Evolutionary conservation across 345 rosid species (phyloP).

Genomic region (Clausena lansium): DNA sequence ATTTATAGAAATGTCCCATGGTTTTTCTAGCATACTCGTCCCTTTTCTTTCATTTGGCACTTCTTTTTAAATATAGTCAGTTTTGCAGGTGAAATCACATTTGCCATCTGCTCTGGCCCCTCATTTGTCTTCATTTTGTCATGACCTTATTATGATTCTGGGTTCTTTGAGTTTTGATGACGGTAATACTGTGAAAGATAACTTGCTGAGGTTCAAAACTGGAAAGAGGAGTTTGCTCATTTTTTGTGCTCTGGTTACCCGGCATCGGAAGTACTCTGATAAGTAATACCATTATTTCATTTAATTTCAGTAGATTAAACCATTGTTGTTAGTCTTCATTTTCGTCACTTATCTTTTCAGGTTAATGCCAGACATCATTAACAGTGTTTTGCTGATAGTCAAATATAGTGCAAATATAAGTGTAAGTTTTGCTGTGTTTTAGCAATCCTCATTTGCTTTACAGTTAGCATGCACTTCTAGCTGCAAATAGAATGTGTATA

Average conservation of each 20-base stretch:
- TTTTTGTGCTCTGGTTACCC: conserved; percentile 65
- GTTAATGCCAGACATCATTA: conserved; percentile 67
- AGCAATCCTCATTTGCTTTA: conserved; percentile 12
- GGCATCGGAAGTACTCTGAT: conserved; percentile 81
- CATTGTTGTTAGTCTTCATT: conserved; percentile 1
- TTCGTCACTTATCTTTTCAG: conserved; percentile 33
- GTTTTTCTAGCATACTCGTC: conserved; percentile 18
- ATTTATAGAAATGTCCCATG: not conserved
- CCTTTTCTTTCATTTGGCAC: conserved; percentile 13
- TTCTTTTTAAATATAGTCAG: conserved; percentile 29
- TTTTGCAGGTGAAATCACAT: conserved; percentile 70
- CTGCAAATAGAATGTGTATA: not conserved
- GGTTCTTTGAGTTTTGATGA: conserved; percentile 57
- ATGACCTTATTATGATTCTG: conserved; percentile 55
- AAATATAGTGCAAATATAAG: conserved; percentile 50
- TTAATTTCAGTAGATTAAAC: not conserved
- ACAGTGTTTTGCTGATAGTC: conserved; percentile 58
- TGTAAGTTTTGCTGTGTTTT: conserved; percentile 39
- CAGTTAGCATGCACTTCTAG: conserved; percentile 1
- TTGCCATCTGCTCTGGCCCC: conserved; percentile 75
- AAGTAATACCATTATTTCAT: conserved; percentile 42
- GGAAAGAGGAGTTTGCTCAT: conserved; percentile 80
- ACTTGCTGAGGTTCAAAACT: conserved; percentile 54
- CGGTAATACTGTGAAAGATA: conserved; percentile 38
- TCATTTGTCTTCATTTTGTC: conserved; percentile 52